Base-by-base conservation (phyloP, 768 basidiomycete species). In the Pulveroboletus ravenelii region DNA sequence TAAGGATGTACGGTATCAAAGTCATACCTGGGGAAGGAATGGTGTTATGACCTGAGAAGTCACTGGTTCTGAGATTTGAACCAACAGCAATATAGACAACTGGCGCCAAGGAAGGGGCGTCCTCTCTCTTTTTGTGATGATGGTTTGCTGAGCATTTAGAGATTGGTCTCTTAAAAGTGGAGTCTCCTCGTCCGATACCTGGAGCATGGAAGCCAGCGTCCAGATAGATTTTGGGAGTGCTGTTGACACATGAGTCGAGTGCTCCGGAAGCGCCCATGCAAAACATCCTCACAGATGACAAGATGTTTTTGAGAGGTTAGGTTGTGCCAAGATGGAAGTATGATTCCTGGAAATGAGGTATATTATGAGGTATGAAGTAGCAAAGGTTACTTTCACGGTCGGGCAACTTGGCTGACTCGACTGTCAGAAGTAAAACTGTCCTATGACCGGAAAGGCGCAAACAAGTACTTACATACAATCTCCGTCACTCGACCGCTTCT, bases 61-160 rank as follows among this genome's bases (percentile, higher is more conserved):
- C 50, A 90, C 63, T 5, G 87, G 87, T 64, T 90, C 88, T 47
- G 85, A 78, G 34, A 89, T 72, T 64, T 87, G 86, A 37, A 89
- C 71, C 54, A 88, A 71, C 52, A 90, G 63, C 3, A 89, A 72
- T 46, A 90, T 78, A 41, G 73, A 74, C 53, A 89, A 75, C 72
- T 89, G 87, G 47, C 74, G 72, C 79, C 77, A 80, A 32, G 87
- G 87, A 31, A 89, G 65, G 43, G 84, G 84, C 0, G 83, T 79
- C 30, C 65, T 66, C 50, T 64, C 51, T 29, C 46, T 53, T 34
- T 62, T 68, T 58, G 67, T 55, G 18, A 56, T 55, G 18, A 56
- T 58, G 5, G 52, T n/a, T 18, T 40, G 39, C 41, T 36, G 51
- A 13, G 15, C 10, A 17, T 54, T 60, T 34, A 31, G 41, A 32